These are phyloP conservation scores for Agrocybe pediades DNA, from an alignment of 768 basidiomycete species.

Conservation along the genomic window DNA sequence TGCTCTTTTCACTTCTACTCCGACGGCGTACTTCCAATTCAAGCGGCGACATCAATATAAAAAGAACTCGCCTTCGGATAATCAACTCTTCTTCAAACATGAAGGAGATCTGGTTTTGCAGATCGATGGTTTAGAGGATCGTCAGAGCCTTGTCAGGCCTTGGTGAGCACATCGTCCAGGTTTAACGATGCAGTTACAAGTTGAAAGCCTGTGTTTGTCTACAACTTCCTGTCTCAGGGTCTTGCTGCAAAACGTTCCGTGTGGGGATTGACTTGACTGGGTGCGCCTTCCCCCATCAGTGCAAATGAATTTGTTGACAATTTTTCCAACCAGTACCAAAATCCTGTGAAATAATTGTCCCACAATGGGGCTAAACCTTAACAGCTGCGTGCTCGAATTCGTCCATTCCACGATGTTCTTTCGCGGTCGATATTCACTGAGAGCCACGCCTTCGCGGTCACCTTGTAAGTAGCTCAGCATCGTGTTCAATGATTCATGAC, in stretches of 20 bases:
- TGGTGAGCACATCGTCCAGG: too few species aligned
- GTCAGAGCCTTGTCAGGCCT: too few species aligned
- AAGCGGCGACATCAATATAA: slow-evolving; percentile 2
- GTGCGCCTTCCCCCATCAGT: background rate
- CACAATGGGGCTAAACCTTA: slow-evolving; percentile 25
- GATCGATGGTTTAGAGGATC: too few species aligned
- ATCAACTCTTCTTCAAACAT: background rate
- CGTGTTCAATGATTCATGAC: slow-evolving; percentile 7
- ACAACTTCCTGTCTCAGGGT: background rate
- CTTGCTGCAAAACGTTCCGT: background rate
- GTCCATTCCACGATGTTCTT: too few species aligned
- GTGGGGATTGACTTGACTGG: slow-evolving; percentile 4
- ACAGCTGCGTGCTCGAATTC: background rate
- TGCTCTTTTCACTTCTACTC: slow-evolving; percentile 9
- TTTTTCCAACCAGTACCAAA: slow-evolving; percentile 3
- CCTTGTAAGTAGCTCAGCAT: too few species aligned
- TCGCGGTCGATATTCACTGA: too few species aligned
- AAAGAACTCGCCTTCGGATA: background rate
- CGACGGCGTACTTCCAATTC: slow-evolving; percentile 20
- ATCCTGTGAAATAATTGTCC: slow-evolving; percentile 13
- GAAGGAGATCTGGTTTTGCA: too few species aligned
- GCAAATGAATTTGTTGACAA: background rate
- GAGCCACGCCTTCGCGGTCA: too few species aligned
- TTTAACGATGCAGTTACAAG: too few species aligned
- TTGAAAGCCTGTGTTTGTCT: background rate